Evolutionary conservation across 768 basidiomycete genomes (phyloP).

Genomic region (Suillus weaverae): DNA sequence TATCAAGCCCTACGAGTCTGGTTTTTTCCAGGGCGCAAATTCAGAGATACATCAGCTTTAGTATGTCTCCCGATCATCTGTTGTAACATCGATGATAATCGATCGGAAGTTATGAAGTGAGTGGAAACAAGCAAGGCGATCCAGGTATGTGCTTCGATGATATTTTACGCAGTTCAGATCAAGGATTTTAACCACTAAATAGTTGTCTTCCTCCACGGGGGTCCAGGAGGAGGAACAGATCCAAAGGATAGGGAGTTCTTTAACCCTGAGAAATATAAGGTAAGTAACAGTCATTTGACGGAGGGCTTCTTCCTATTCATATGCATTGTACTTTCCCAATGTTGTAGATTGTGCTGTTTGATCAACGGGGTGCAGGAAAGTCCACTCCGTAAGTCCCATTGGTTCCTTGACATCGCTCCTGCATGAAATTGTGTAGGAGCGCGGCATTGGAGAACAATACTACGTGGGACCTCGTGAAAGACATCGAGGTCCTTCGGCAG

Average conservation of each 20-base stretch:
- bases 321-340: neutral
- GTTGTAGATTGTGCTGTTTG: conserved; percentile 76
- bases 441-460: conserved; percentile 86
- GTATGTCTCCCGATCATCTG: conserved; percentile 41
- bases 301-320: neutral
- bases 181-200: neutral
- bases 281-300: conserved; percentile 21
- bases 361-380: conserved; percentile 88
- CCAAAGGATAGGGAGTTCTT: conserved; percentile 75
- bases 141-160: conserved; percentile 49
- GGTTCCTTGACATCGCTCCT: neutral
- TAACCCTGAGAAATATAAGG: conserved; percentile 84
- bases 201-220: conserved; percentile 86
- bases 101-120: conserved; percentile 68
- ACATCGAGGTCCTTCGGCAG: conserved; percentile 80
- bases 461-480: conserved; percentile 90
- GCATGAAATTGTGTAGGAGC: conserved; percentile 42
- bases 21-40: conserved; percentile 61
- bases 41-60: conserved; percentile 64
- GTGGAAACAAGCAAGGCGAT: conserved; percentile 72
- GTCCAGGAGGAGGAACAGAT: conserved; percentile 79
- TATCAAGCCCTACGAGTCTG: conserved; percentile 63
- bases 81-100: conserved; percentile 5
- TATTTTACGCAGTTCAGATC: conserved; percentile 5
- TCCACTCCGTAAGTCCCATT: conserved; percentile 67